Evolutionary conservation across 306 rosid genomes (phyloP).

Genomic region (Vicia villosa): DNA sequence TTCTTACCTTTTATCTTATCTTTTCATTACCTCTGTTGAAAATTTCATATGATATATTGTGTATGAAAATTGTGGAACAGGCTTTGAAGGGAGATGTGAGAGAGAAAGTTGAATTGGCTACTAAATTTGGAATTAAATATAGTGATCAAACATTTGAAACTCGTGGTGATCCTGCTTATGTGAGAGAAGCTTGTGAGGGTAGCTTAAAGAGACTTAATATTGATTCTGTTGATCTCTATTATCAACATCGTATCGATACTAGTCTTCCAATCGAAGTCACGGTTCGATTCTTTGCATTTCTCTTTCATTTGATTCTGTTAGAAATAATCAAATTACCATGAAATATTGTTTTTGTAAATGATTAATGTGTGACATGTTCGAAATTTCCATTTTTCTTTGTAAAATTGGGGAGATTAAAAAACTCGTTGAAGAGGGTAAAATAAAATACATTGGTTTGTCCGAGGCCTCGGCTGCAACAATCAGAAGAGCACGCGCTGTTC

Average conservation of each 20-base stretch:
- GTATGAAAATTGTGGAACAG: constrained; percentile 30
- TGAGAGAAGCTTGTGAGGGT: constrained; percentile 67
- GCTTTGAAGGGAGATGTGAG: constrained; percentile 42
- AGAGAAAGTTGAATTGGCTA: constrained; percentile 56
- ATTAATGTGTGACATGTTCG: too few species aligned
- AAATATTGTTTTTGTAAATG: too few species aligned
- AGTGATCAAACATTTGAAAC: constrained; percentile 33
- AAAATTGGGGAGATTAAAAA: too few species aligned
- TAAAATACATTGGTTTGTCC: too few species aligned
- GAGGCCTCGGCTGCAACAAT: too few species aligned
- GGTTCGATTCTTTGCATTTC: constrained; percentile 21
- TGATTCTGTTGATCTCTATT: constrained; percentile 73
- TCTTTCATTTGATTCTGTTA: too few species aligned
- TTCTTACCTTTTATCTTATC: too few species aligned
- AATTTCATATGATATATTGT: neutral
- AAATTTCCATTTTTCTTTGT: too few species aligned
- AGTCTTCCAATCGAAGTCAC: constrained; percentile 77
- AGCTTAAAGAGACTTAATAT: constrained; percentile 66
- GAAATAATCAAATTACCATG: too few species aligned
- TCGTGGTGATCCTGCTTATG: constrained; percentile 61
- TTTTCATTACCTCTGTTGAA: too few species aligned
- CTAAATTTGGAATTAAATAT: constrained; percentile 50
- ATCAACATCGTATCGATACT: constrained; percentile 69
- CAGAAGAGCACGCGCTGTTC: too few species aligned
- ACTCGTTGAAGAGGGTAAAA: too few species aligned